Percentiles rank a stretch among this genome's conserved stretches.
These are phyloP conservation scores for Actinomucor elegans DNA, from an alignment of 371 early-diverging fungal species.

Conservation along the genomic window DNA sequence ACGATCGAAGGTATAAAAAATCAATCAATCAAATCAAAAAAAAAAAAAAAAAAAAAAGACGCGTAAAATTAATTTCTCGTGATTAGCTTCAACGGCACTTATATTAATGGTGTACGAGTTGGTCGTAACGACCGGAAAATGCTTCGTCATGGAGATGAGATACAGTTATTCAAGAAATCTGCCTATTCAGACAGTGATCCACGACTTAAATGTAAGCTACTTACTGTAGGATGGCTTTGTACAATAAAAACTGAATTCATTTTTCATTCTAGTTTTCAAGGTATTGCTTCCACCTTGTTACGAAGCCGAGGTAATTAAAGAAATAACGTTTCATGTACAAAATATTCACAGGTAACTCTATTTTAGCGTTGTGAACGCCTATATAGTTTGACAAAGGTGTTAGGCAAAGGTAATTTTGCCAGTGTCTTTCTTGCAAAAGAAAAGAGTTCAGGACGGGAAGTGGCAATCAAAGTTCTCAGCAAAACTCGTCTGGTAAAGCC, in stretches of 20 bases:
- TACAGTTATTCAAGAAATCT: slow-evolving; percentile 55
- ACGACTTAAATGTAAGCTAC: slow-evolving; percentile 31
- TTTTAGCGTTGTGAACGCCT: slow-evolving; percentile 55
- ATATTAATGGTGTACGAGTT: slow-evolving; percentile 62
- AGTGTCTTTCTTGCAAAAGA: slow-evolving; percentile 54
- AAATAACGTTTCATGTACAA: not conserved
- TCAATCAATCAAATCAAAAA: too few relatives aligned
- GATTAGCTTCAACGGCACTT: slow-evolving; percentile 78
- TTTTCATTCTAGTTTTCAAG: slow-evolving; percentile 23
- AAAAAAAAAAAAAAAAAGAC: not conserved
- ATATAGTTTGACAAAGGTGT: slow-evolving; percentile 39
- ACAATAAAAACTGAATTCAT: slow-evolving; percentile 15
- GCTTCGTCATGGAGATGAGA: slow-evolving; percentile 63
- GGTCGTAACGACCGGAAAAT: slow-evolving; percentile 42
- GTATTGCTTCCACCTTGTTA: slow-evolving; percentile 22
- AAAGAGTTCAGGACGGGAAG: slow-evolving; percentile 41
- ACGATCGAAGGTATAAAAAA: slow-evolving; percentile 52
- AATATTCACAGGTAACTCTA: not conserved
- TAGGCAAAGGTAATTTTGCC: slow-evolving; percentile 73
- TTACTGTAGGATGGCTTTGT: slow-evolving; percentile 18
- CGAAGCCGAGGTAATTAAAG: slow-evolving; percentile 24
- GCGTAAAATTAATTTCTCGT: not conserved
- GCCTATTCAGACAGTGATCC: slow-evolving; percentile 15
- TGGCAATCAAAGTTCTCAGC: slow-evolving; percentile 69
- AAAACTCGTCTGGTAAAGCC: slow-evolving; percentile 48